Conservation (phyloP, 352 stramenopile species). For the Thalassiosira mediterranea region DNA sequence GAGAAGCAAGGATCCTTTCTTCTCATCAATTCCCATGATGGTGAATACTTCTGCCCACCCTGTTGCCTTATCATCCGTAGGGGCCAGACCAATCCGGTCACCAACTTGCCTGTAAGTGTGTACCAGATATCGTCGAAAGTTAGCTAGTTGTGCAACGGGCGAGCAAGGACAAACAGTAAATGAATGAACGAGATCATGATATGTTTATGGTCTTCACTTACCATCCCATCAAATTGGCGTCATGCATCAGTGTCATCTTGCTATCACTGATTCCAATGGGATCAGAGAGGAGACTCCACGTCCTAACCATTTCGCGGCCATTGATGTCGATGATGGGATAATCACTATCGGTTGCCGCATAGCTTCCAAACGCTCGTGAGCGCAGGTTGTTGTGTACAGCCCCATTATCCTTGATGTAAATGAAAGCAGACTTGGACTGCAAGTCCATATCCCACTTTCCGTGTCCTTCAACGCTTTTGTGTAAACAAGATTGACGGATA, state of each 20-base stretch:
- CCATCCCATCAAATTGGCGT: constrained; percentile 64
- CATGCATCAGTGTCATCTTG: constrained; percentile 61
- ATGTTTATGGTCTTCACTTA: no score
- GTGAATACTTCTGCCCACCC: constrained; percentile 42
- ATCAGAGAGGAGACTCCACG: constrained; percentile 65
- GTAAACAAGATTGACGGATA: no score
- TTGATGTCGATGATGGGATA: constrained; percentile 58
- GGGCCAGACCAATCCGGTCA: constrained; percentile 9
- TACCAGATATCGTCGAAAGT: no score
- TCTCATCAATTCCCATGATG: constrained; percentile 26
- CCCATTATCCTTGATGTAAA: constrained; percentile 67
- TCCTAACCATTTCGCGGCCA: constrained; percentile 46
- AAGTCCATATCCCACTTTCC: constrained; percentile 44
- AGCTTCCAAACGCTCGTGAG: not conserved
- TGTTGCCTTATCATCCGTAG: constrained; percentile 37
- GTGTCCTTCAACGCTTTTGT: constrained; percentile 38
- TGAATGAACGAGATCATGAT: no score
- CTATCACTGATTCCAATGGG: constrained; percentile 32
- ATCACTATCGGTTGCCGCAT: constrained; percentile 14
- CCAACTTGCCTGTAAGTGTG: no score
- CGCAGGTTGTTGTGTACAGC: constrained; percentile 26
- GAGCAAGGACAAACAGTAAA: no score
- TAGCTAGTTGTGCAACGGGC: no score
- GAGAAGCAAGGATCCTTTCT: constrained; percentile 17
- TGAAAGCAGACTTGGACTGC: constrained; percentile 26